A percentile compares a stretch with the other conserved stretches of the same genome.
These are phyloP conservation scores for Teratosphaeria pseudoeucalypti DNA, from an alignment of 2,329 filamentous ascomycete species.

Conservation along the genomic window DNA sequence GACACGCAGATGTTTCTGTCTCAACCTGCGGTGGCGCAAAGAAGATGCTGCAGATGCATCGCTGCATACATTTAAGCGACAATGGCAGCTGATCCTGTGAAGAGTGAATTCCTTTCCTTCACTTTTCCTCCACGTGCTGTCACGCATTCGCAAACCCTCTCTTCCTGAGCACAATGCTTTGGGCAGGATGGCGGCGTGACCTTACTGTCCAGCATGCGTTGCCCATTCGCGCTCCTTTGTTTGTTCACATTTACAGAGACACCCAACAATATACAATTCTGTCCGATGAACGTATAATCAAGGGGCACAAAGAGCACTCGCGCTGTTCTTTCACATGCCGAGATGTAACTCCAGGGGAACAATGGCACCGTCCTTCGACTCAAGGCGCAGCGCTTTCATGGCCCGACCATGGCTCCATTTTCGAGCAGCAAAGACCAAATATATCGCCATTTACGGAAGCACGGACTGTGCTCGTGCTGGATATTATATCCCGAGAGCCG, in stretches of 20 bases:
- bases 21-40: not conserved
- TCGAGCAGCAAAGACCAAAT: not conserved
- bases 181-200: not conserved
- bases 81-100: not conserved
- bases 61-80: not conserved
- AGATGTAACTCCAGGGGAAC: not conserved
- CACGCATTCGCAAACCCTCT: not conserved
- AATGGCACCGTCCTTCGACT: not conserved
- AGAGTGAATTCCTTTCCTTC: not conserved
- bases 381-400: not conserved
- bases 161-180: not conserved
- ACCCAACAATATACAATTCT: not conserved
- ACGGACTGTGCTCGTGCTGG: not conserved
- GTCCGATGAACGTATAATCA: not conserved
- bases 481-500: not conserved
- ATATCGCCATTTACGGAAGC: not conserved
- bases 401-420: not conserved
- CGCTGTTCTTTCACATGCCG: not conserved
- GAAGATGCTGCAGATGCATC: not conserved
- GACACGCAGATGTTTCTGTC: not conserved
- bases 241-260: not conserved
- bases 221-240: not conserved
- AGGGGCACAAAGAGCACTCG: not conserved
- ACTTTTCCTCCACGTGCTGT: not conserved
- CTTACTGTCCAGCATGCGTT: not conserved